Percentiles rank a stretch among this genome's conserved stretches.
Evolutionary conservation across 2,329 filamentous ascomycete genomes (phyloP).

Genomic region (Orbilia blumenaviensis): DNA sequence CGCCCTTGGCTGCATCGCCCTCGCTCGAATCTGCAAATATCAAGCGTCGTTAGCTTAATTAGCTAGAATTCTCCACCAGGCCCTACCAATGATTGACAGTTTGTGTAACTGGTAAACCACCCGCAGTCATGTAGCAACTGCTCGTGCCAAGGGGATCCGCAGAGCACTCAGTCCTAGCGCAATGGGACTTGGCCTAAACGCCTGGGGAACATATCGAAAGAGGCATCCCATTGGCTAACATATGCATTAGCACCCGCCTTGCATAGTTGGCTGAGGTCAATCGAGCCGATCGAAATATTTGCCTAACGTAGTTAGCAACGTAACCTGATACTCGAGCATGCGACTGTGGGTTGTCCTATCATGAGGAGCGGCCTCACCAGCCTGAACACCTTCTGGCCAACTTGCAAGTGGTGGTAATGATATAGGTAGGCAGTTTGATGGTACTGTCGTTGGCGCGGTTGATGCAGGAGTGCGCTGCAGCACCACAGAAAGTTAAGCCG

Average conservation of each 20-base stretch:
- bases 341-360: background rate
- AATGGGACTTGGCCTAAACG: background rate
- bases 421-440: too few species aligned
- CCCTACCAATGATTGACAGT: background rate
- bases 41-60: background rate
- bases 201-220: background rate
- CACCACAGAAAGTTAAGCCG: too few species aligned
- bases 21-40: background rate
- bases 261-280: background rate
- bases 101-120: conserved; percentile 2
- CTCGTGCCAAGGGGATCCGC: background rate
- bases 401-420: too few species aligned
- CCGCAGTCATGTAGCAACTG: background rate
- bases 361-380: too few species aligned
- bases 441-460: too few species aligned
- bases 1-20: background rate
- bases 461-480: background rate
- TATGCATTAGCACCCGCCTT: background rate
- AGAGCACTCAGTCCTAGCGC: background rate
- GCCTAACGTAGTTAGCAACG: background rate
- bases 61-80: background rate
- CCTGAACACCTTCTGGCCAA: too few species aligned
- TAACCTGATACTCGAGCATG: background rate
- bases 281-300: conserved; percentile 3
- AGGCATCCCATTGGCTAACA: background rate